These are phyloP conservation scores for Musa acuminata DNA, from an alignment of 176 grass and related monocot species.

Conservation along the genomic window DNA sequence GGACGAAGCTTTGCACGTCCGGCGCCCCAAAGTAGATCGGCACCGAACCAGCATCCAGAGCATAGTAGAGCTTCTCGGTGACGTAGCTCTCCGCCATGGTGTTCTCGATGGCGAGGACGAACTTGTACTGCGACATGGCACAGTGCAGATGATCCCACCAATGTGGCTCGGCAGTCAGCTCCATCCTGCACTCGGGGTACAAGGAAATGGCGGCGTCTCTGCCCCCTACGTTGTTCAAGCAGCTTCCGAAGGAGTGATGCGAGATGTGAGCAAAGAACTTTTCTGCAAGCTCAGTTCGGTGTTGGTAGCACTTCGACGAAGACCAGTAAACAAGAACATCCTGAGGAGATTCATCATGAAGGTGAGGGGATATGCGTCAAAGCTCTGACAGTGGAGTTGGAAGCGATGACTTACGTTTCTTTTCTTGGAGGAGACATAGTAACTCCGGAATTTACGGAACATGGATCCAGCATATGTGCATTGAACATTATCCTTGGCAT, in stretches of 20 bases:
- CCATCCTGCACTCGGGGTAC: conserved; percentile 58
- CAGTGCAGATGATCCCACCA: conserved; percentile 94
- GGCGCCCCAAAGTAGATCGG: conserved; percentile 90
- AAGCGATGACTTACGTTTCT: conserved; percentile 45
- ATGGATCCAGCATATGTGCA: conserved; percentile 83
- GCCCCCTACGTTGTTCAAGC: conserved; percentile 83
- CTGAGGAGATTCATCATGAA: conserved; percentile 20
- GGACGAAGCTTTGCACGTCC: conserved; percentile 78
- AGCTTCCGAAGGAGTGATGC: conserved; percentile 82
- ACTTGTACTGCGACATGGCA: conserved; percentile 93
- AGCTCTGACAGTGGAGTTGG: too few relatives aligned
- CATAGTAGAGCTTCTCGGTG: conserved; percentile 89
- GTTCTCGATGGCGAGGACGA: conserved; percentile 92
- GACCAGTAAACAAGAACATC: conserved; percentile 90
- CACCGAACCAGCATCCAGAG: conserved; percentile 71
- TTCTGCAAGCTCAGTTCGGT: conserved; percentile 56
- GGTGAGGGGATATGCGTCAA: too few relatives aligned
- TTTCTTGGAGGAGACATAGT: conserved; percentile 57
- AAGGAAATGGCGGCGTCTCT: conserved; percentile 56
- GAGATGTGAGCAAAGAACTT: conserved; percentile 51
- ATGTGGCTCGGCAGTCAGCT: conserved; percentile 28
- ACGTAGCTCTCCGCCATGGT: conserved; percentile 75
- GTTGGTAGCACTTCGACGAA: conserved; percentile 74
- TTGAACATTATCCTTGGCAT: conserved; percentile 82
- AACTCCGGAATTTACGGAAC: conserved; percentile 67